Base-by-base conservation (phyloP, 148 eudicot genomes). In the Fagopyrum esculentum region DNA sequence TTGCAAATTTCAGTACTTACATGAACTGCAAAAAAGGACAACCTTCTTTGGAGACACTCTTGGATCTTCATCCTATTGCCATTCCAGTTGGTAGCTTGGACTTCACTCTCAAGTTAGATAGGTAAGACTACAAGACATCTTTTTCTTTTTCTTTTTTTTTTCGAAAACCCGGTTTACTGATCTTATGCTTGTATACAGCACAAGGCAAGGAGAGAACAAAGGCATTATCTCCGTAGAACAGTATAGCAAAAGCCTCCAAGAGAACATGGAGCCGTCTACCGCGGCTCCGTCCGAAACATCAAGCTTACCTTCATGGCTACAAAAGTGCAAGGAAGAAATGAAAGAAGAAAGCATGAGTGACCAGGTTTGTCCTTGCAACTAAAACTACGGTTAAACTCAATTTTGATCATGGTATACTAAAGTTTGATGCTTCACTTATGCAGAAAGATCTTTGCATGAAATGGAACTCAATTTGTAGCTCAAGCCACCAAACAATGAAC, bases 381-480 rank as follows among this genome's bases (percentile, higher is more conserved):
- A 59, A 59, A 59, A 35, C 40, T 35, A 35, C 1, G 3, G 40
- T 64, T 12, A 4, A 19, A 6, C 63, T 29, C 10, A 57, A 57
- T 1, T 1, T 57, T 57, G 29, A 57, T 17, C 63, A 40, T 66
- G 45, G 45, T 40, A 35, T 35, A 13, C 71, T 66, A 40, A 66
- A 43, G 17, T 4, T 64, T 64, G 7, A 11, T 64, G 70, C 4
- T 64, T 11, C 6, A 35, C 45, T n/a, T 63, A 73, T 76, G 63
- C 79, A 78, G 79, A 79, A 86, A 81, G 93, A 92, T 47, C 85
- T 92, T 2, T 88, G 93, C 85, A 83, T 77, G 80, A 92, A 92
- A 79, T 90, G 98, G 98, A 87, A 92, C 81, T 84, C 85, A 73
- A 88, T 87, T 61, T 92, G 95, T 82, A 82, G 77, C 78, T 78